These are phyloP conservation scores for Arthroderma sp. DNA, from an alignment of 2,329 filamentous ascomycete genomes.

Conservation along the genomic window DNA sequence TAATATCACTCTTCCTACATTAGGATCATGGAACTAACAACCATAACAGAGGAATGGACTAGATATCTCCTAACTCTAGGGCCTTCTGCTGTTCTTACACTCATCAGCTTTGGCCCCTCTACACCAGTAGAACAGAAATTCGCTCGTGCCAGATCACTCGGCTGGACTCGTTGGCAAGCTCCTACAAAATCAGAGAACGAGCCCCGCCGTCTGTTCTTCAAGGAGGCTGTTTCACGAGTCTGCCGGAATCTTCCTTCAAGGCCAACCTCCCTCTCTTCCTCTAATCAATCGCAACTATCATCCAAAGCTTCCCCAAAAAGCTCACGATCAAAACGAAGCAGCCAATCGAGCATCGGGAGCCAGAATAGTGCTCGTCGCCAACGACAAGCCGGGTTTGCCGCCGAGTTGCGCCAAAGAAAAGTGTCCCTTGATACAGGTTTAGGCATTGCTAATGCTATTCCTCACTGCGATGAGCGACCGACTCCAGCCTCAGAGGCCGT, in stretches of 20 bases:
- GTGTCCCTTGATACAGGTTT: not conserved
- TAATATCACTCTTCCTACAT: not conserved
- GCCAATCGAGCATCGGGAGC: slow-evolving; percentile 6
- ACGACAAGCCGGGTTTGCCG: slow-evolving; percentile 25
- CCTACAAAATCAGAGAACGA: slow-evolving; percentile 30
- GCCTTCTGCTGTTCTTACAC: slow-evolving; percentile 42
- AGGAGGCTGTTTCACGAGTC: slow-evolving; percentile 47
- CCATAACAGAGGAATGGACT: slow-evolving; percentile 46
- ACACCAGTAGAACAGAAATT: slow-evolving; percentile 38
- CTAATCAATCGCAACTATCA: not conserved
- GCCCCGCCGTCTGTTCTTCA: slow-evolving; percentile 46
- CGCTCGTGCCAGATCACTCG: slow-evolving; percentile 40
- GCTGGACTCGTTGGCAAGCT: slow-evolving; percentile 46
- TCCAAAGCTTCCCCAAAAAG: not conserved
- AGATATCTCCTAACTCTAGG: slow-evolving; percentile 49
- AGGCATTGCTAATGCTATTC: not conserved
- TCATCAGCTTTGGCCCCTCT: slow-evolving; percentile 34
- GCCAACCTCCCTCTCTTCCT: not conserved
- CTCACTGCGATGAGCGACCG: slow-evolving; percentile 25
- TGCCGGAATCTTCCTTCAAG: slow-evolving; percentile 22
- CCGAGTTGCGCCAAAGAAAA: slow-evolving; percentile 24
- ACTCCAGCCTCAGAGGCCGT: slow-evolving; percentile 31
- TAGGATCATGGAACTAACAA: not conserved
- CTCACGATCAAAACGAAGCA: not conserved
- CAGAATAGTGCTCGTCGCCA: slow-evolving; percentile 15